A percentile compares a stretch with the other conserved stretches of the same genome.
Evolutionary conservation across 2,329 filamentous ascomycete genomes (phyloP).

Genomic region (Diaporthe amygdali): DNA sequence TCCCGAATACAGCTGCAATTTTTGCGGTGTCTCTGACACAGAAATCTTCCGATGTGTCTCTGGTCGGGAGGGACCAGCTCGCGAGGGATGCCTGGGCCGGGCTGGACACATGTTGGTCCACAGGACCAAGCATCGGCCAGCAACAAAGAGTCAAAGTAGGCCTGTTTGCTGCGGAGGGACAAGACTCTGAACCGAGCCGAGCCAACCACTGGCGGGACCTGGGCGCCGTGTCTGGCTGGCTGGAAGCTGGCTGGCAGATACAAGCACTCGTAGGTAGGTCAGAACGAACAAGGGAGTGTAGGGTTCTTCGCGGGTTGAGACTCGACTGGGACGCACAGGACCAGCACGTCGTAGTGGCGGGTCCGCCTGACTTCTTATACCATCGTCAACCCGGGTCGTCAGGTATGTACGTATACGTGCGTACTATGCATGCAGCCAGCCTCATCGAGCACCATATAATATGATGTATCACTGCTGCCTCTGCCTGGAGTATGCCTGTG

Average conservation of each 20-base stretch:
- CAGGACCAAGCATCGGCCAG: background rate
- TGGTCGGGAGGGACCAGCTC: background rate
- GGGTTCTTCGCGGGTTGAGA: conserved; percentile 1
- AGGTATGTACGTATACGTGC: background rate
- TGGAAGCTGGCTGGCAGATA: background rate
- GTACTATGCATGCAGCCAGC: conserved; percentile 4
- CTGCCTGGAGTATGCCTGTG: background rate
- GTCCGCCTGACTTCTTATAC: conserved; percentile 20
- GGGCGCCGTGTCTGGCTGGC: background rate
- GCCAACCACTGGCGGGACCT: conserved; percentile 5
- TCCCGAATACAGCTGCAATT: background rate
- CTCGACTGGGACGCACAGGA: conserved; percentile 2
- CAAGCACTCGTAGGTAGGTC: background rate
- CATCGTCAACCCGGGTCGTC: background rate
- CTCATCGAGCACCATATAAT: background rate
- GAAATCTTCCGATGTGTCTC: background rate
- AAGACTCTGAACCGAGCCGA: background rate
- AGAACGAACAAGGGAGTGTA: background rate
- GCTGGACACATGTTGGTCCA: background rate
- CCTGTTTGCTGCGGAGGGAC: background rate
- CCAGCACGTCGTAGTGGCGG: conserved; percentile 14
- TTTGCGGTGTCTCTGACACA: background rate
- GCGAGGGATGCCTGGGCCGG: background rate
- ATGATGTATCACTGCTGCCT: background rate
- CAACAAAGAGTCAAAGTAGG: background rate